phyloP scores from a whole-genome alignment of 129 eudicot species.

The Heracleum sosnowskyi region DNA sequence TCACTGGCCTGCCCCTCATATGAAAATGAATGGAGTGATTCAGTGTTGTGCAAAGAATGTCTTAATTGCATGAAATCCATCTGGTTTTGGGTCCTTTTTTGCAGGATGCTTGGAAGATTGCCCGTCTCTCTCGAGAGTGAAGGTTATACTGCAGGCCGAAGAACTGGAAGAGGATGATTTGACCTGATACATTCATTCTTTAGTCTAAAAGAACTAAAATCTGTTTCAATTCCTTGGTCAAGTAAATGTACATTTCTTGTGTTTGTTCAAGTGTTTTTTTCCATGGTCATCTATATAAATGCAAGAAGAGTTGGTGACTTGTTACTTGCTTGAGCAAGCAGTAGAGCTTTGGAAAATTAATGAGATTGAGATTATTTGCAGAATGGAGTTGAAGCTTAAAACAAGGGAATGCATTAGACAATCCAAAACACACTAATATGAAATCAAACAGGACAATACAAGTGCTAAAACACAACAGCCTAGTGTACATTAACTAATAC shows the following conservation, averaged over 20 bases:
- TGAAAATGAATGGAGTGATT: too few species aligned
- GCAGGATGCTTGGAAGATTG: slow-evolving; percentile 45
- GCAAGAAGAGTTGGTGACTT: not conserved
- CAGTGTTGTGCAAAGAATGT: not conserved
- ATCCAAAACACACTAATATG: not conserved
- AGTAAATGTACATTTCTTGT: too few species aligned
- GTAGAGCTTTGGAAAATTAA: not conserved
- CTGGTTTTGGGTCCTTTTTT: not conserved
- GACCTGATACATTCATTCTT: not conserved
- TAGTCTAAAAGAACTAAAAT: not conserved
- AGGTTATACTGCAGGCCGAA: slow-evolving; percentile 36
- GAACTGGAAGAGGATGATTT: slow-evolving; percentile 22
- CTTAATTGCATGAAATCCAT: not conserved
- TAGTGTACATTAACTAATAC: not conserved
- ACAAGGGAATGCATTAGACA: not conserved
- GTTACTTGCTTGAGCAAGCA: not conserved
- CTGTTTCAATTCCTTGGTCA: too few species aligned
- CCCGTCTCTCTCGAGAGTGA: slow-evolving; percentile 40
- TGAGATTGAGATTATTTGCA: too few species aligned
- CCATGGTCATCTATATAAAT: not conserved
- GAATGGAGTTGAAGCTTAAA: not conserved
- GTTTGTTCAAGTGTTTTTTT: not conserved
- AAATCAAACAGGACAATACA: not conserved
- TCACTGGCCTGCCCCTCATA: too few species aligned
- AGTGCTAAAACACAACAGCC: not conserved